These are phyloP conservation scores for Neurospora sp. DNA, from an alignment of 495 filamentous ascomycete species.

Conservation along the genomic window DNA sequence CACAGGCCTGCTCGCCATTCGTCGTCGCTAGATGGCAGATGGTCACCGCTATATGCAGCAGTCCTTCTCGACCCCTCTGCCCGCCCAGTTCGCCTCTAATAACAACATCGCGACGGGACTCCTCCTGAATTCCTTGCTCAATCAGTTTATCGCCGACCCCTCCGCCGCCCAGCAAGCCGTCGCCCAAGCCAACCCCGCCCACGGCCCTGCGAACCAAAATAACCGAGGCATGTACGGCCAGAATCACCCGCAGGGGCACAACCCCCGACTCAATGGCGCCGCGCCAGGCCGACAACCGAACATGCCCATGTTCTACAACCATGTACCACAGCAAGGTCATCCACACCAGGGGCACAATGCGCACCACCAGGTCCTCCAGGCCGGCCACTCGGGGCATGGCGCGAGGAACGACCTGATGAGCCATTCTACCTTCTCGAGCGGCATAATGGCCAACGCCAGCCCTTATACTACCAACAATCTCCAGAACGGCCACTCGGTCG, in stretches of 20 bases:
- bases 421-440: conserved; percentile 71
- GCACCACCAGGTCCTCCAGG: conserved; percentile 59
- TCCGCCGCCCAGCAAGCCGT: conserved; percentile 15
- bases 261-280: conserved; percentile 52
- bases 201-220: conserved; percentile 59
- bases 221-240: conserved; percentile 73
- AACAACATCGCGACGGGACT: conserved; percentile 17
- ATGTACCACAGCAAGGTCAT: conserved; percentile 52
- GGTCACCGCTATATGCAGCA: conserved; percentile 65
- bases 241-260: conserved; percentile 69
- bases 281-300: conserved; percentile 34
- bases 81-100: conserved; percentile 17
- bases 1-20: conserved; percentile 2
- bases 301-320: conserved; percentile 57
- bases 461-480: conserved; percentile 64
- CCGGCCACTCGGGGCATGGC: conserved; percentile 59
- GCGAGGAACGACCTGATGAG: conserved; percentile 43
- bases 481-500: conserved; percentile 60
- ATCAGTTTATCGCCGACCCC: conserved; percentile 17
- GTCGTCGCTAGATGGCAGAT: conserved; percentile 64
- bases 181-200: conserved; percentile 53
- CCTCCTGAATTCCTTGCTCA: conserved; percentile 22
- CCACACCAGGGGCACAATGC: conserved; percentile 69
- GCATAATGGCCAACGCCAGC: conserved; percentile 60
- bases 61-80: conserved; percentile 29